Evolutionary conservation across 192 early-diverging fungal species (phyloP), one percentile per base, ranked within the genome.

Genomic region (Coemansia sp.): DNA sequence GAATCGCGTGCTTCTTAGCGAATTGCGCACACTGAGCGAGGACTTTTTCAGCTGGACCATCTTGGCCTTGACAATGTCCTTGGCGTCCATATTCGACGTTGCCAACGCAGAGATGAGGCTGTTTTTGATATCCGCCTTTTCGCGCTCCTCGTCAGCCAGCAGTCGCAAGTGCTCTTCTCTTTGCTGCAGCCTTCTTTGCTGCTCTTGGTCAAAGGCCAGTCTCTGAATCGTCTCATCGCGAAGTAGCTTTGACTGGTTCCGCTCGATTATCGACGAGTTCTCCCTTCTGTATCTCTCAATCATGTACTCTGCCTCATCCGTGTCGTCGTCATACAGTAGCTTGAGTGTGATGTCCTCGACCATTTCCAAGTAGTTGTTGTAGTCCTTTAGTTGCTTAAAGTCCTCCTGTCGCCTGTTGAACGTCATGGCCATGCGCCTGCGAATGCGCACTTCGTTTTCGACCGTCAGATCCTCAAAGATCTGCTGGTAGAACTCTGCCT

Each of bases 381-480:
- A 98, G 35, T 79, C 82, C 58, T 84, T 83, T 33, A 91, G 65
- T 3, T 73, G 84, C 16, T 85, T 83, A 69, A 96, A 98, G 72
- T 96, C 95, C 65, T 94, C 93, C 26, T 84, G 85, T n/a, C 95
- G 82, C 77, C 95, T 95, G 75, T 98, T 98, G 72, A 92, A 95
- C 57, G 83, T 85, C 69, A 82, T 78, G 6, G 90, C 84, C 62
- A 92, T 84, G 43, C 88, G 86, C 66, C 87, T 91, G 56, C 96
- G 80, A 48, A 92, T 89, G 18, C 89, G 86, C 23, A 98, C 90
- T 73, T 98, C 96, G 78, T 94, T 96, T 66, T 98, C 96, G 11
- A 97, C 95, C 3, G 85, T 85, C 21, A 98, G 83, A 73, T 98
- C 94, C 75, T 97, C 96, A 77, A 98, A 98, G 16, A 91, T 93